Evolutionary conservation across 164 flowering plant species (phyloP).

Genomic region (Aristolochia contorta): DNA sequence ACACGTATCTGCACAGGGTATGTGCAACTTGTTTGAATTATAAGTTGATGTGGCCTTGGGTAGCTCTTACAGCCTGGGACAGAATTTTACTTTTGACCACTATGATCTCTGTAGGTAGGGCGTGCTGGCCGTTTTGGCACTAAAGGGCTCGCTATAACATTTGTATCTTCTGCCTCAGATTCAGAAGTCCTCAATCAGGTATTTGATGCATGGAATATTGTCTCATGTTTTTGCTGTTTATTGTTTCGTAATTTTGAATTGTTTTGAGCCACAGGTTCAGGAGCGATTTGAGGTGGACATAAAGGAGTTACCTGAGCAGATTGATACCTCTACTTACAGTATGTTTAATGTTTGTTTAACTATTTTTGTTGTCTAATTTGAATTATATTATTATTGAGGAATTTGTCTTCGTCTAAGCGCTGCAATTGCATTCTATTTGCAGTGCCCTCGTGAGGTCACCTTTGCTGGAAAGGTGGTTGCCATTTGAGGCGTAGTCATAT

Average conservation of each 20-base stretch:
- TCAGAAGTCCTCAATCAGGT: conserved; percentile 97
- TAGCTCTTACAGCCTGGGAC: too few species aligned
- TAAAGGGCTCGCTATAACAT: conserved; percentile 94
- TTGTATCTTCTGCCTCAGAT: conserved; percentile 86
- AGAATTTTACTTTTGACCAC: too few species aligned
- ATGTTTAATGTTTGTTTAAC: conserved; percentile 17
- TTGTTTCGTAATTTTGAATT: not conserved
- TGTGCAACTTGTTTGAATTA: too few species aligned
- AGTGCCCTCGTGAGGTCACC: conserved; percentile 1
- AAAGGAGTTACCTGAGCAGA: conserved; percentile 97
- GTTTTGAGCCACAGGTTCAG: conserved; percentile 50
- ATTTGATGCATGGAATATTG: not conserved
- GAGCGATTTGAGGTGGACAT: conserved; percentile 97
- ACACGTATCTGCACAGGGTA: conserved; percentile 93
- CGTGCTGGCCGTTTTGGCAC: conserved; percentile 99
- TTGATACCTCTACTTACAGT: conserved; percentile 97
- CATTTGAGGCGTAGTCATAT: too few species aligned
- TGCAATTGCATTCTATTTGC: not conserved
- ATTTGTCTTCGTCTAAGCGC: not conserved
- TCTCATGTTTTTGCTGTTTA: not conserved
- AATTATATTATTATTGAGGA: not conserved
- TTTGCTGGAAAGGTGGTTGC: not conserved
- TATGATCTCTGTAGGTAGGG: conserved; percentile 52
- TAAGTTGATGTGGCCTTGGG: too few species aligned
- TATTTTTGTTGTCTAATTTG: not conserved